Base-by-base conservation (phyloP, 306 rosid genomes). In the Rosa chinensis region DNA sequence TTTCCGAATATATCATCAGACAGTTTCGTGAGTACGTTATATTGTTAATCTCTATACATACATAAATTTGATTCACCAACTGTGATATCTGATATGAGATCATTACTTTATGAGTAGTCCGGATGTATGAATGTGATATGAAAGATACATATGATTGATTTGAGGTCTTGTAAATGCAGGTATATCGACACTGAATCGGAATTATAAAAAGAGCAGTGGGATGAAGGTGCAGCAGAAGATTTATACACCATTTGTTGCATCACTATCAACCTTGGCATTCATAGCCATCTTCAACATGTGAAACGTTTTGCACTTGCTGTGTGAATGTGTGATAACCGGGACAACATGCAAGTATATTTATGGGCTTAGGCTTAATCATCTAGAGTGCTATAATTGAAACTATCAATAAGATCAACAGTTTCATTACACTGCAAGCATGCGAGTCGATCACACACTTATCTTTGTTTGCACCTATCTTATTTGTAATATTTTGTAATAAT, bases 201-300 rank as follows among this genome's bases (percentile, higher is more conserved):
- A 43, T 1, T 43, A 43, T 43, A 43, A 25, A 1, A 83, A 62
- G 68, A 28, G 61, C 82, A 64, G 74, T 6, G 84, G 83, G 10
- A 75, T 63, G 39, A 88, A 80, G 78, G 35, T 78, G 72, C 63
- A 78, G 10, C 85, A 82, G 56, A 85, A 82, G 81, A 72, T 63
- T 6, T 82, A 69, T 66, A 23, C 80, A 81, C 76, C 89, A 43
- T 8, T 82, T 78, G 50, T 75, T 28, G 79, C 59, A 45, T 75
- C 79, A 28, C 61, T 80, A 35, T 80, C 90, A 70, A 73, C 77
- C 5, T 52, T 85, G 79, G 84, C 43, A 72, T 77, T 88, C 69
- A 39, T 85, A 23, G 84, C 84, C 83, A 86, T 85, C 58, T 76
- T 85, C 77, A 77, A 72, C 58, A 39, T 84, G 73, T 88, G 47